Conservation (phyloP, 192 early-diverging fungal genomes). For the Funneliformis mosseae region DNA sequence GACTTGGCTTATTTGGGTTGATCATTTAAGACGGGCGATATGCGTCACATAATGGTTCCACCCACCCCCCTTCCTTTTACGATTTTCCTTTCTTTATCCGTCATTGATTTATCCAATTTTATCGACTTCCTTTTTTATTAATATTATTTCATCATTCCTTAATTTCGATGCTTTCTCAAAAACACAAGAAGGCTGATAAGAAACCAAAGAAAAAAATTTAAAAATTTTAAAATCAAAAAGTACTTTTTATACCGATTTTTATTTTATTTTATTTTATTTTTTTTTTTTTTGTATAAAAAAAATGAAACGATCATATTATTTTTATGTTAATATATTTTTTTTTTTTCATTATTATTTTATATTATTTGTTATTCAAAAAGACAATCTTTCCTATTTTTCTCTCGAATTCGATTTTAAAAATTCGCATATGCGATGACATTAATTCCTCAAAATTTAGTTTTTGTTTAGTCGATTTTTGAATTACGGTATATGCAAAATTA, state of each 20-base stretch:
- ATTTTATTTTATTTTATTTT: too few species aligned
- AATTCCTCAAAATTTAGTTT: not conserved
- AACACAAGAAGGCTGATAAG: not conserved
- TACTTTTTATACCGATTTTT: not conserved
- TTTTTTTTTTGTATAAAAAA: not conserved
- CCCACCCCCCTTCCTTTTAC: not conserved
- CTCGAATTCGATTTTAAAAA: not conserved
- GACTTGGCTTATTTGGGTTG: too few species aligned
- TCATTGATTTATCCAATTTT: conserved; percentile 66
- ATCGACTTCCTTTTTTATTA: not conserved
- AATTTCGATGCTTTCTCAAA: not conserved
- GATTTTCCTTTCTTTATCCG: not conserved
- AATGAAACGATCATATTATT: not conserved
- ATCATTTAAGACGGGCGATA: too few species aligned
- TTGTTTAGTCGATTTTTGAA: not conserved
- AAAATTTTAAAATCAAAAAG: not conserved
- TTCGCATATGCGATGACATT: not conserved
- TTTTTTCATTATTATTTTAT: not conserved
- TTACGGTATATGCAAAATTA: not conserved
- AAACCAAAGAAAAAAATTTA: not conserved
- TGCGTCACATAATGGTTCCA: too few species aligned
- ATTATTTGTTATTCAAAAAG: not conserved
- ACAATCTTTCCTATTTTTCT: not conserved
- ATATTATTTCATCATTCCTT: not conserved
- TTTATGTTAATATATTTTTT: not conserved